Conservation (phyloP, 2,329 filamentous ascomycete genomes). For the Exophiala phaeomuriformis region DNA sequence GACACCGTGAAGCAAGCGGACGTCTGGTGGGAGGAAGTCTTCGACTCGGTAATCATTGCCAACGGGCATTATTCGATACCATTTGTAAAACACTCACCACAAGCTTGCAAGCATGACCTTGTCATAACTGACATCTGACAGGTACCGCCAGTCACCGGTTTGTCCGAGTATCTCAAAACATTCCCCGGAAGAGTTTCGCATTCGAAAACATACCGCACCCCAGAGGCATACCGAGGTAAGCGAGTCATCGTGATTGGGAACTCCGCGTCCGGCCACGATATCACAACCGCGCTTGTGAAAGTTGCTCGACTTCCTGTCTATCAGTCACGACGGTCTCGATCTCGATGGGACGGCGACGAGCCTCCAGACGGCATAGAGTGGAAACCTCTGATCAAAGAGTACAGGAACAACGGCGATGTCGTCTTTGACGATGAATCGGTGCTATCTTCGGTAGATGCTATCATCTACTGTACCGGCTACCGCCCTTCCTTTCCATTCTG, state of each 20-base stretch:
- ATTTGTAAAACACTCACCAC: conserved; percentile 36
- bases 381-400: conserved; percentile 48
- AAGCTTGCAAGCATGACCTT: not conserved
- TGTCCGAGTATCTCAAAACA: conserved; percentile 35
- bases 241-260: conserved; percentile 56
- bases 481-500: conserved; percentile 44
- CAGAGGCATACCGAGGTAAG: conserved; percentile 36
- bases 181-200: conserved; percentile 40
- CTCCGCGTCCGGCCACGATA: conserved; percentile 59
- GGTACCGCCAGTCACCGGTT: conserved; percentile 43
- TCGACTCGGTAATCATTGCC: conserved; percentile 56
- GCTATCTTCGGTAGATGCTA: conserved; percentile 50
- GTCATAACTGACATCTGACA: conserved; percentile 20
- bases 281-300: conserved; percentile 48
- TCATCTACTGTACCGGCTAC: conserved; percentile 59
- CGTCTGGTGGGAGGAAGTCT: conserved; percentile 57
- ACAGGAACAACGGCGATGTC: conserved; percentile 39
- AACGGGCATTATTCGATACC: conserved; percentile 56
- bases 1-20: conserved; percentile 35
- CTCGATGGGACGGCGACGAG: conserved; percentile 45
- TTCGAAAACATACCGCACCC: conserved; percentile 43
- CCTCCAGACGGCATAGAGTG: conserved; percentile 46
- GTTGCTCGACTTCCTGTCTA: conserved; percentile 39
- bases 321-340: conserved; percentile 45
- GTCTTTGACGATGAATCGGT: conserved; percentile 51